A percentile compares a stretch with the other conserved stretches of the same genome.
phyloP scores from a whole-genome alignment of 495 filamentous ascomycete genomes.

The Xylaria scruposa region DNA sequence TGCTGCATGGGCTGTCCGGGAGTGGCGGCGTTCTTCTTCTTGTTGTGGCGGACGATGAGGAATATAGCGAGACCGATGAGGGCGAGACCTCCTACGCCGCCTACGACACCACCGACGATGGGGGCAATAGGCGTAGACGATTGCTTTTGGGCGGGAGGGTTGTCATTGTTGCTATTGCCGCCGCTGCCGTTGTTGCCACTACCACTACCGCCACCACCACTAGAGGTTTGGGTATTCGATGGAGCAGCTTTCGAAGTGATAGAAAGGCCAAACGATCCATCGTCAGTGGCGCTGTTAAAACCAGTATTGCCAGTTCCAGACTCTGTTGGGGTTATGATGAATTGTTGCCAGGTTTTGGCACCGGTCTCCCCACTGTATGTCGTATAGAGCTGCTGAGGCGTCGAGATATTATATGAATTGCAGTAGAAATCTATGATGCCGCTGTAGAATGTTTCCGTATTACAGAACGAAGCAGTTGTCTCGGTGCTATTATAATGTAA shows the following conservation, averaged over 20 bases:
- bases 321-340: conserved; percentile 1
- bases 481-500: conserved; percentile 37
- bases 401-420: conserved; percentile 35
- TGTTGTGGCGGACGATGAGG: conserved; percentile 46
- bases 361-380: conserved; percentile 45
- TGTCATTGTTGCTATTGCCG: not conserved
- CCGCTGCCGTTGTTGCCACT: conserved; percentile 2
- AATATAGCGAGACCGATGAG: conserved; percentile 48
- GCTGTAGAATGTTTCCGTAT: conserved; percentile 44
- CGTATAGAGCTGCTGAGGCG: conserved; percentile 42
- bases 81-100: conserved; percentile 52
- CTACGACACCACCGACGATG: conserved; percentile 58
- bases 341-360: conserved; percentile 35
- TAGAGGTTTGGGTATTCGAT: not conserved
- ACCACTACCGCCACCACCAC: too few relatives aligned
- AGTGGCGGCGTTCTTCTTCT: conserved; percentile 32
- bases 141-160: not conserved
- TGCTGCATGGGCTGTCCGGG: conserved; percentile 27
- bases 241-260: not conserved
- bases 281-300: not conserved
- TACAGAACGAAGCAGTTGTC: conserved; percentile 40
- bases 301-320: conserved; percentile 13
- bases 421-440: conserved; percentile 51
- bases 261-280: not conserved
- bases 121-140: conserved; percentile 47